Conservation (phyloP, 805 yeast species). For the Kazachstania psychrophila region DNA sequence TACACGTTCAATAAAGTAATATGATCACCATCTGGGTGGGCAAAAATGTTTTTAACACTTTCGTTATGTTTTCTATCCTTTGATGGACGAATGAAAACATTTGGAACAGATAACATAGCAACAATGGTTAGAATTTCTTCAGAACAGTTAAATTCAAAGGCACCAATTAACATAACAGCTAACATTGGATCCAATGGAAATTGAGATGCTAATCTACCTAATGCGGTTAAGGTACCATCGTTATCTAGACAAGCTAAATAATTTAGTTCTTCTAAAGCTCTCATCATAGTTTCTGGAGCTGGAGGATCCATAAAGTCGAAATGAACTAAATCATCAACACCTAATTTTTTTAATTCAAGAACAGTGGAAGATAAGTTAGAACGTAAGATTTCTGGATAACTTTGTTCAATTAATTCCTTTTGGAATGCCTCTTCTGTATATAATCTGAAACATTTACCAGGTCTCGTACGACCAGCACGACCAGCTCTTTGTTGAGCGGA, state of each 20-base stretch:
- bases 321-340: slow-evolving; percentile 92
- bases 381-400: slow-evolving; percentile 90
- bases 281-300: slow-evolving; percentile 99
- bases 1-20: slow-evolving; percentile 81
- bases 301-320: slow-evolving; percentile 99
- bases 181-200: slow-evolving; percentile 95
- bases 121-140: slow-evolving; percentile 83
- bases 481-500: slow-evolving; percentile 98
- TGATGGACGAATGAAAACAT: slow-evolving; percentile 88
- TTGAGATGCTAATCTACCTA: slow-evolving; percentile 83
- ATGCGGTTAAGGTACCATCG: slow-evolving; percentile 79
- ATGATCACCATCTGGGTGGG: slow-evolving; percentile 94
- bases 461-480: slow-evolving; percentile 99
- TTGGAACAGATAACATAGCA: slow-evolving; percentile 86
- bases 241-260: slow-evolving; percentile 84
- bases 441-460: slow-evolving; percentile 93
- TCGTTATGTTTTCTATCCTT: slow-evolving; percentile 83
- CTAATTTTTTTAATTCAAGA: slow-evolving; percentile 84
- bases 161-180: slow-evolving; percentile 84
- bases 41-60: slow-evolving; percentile 77
- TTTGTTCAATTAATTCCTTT: slow-evolving; percentile 87
- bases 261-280: slow-evolving; percentile 92
- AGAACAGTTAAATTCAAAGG: slow-evolving; percentile 78
- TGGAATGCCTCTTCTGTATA: slow-evolving; percentile 96
- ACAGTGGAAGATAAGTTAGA: slow-evolving; percentile 88